A percentile compares a stretch with the other conserved stretches of the same genome.
Evolutionary conservation across 2,329 filamentous ascomycete species (phyloP).

Genomic region (Pseudocercospora pini-densiflorae): DNA sequence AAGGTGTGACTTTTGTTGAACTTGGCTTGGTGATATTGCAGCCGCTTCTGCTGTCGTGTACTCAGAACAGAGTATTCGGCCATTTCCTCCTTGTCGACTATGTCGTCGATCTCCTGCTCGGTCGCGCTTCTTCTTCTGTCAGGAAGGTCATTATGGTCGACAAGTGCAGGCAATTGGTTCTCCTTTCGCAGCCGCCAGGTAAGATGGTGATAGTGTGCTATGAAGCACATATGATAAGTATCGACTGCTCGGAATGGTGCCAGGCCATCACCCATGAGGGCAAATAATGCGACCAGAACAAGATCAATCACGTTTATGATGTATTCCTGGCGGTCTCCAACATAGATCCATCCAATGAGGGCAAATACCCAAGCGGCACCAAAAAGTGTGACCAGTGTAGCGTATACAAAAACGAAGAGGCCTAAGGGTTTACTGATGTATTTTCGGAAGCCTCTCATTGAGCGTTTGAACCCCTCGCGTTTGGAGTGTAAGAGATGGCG

Average conservation of each 20-base stretch:
- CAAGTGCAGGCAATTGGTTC: slow-evolving; percentile 66
- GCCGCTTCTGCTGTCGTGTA: slow-evolving; percentile 66
- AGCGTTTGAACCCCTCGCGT: slow-evolving; percentile 76
- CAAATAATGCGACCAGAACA: slow-evolving; percentile 65
- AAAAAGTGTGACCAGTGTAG: slow-evolving; percentile 80
- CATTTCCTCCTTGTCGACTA: slow-evolving; percentile 50
- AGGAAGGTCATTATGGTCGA: slow-evolving; percentile 72
- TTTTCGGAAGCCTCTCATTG: slow-evolving; percentile 78
- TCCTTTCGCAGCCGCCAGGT: slow-evolving; percentile 66
- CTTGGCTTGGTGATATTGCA: slow-evolving; percentile 78
- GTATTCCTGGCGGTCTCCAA: slow-evolving; percentile 71
- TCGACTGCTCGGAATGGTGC: slow-evolving; percentile 76
- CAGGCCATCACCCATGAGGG: slow-evolving; percentile 64
- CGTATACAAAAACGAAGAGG: slow-evolving; percentile 83
- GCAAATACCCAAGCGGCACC: slow-evolving; percentile 90
- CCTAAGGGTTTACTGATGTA: slow-evolving; percentile 77
- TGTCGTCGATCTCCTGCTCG: slow-evolving; percentile 41
- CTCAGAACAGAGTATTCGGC: slow-evolving; percentile 66
- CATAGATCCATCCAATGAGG: slow-evolving; percentile 84
- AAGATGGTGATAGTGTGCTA: slow-evolving; percentile 71
- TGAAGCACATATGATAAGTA: slow-evolving; percentile 86
- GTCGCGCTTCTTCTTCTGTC: slow-evolving; percentile 36
- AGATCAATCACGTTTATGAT: slow-evolving; percentile 61
- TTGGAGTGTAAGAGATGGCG: slow-evolving; percentile 85
- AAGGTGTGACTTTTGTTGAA: slow-evolving; percentile 84